Evolutionary conservation across 2,329 filamentous ascomycete genomes (phyloP).

Genomic region (Fusarium sp.): DNA sequence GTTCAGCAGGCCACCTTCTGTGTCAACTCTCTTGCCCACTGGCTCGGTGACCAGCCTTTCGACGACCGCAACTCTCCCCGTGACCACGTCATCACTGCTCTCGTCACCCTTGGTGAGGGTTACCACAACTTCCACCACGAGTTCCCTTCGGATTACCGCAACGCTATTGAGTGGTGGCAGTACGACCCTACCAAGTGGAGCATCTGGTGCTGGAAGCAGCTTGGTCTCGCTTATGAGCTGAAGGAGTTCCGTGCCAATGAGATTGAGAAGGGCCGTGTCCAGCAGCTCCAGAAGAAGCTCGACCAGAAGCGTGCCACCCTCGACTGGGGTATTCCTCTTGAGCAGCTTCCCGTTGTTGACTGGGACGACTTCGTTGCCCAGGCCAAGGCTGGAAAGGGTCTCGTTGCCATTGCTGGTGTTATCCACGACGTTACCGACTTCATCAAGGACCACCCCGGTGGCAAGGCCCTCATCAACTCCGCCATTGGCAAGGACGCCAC

Average conservation of each 20-base stretch:
- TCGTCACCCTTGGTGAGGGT: conserved; percentile 87
- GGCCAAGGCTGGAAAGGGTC: conserved; percentile 78
- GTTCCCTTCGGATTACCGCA: conserved; percentile 93
- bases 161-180: conserved; percentile 90
- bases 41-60: conserved; percentile 92
- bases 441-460: conserved; percentile 91
- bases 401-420: conserved; percentile 83
- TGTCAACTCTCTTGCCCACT: conserved; percentile 91
- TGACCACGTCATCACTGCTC: conserved; percentile 86
- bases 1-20: conserved; percentile 94
- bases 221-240: conserved; percentile 85
- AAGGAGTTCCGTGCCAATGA: conserved; percentile 94
- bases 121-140: conserved; percentile 98
- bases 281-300: conserved; percentile 92
- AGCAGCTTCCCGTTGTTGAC: conserved; percentile 85
- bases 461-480: conserved; percentile 85
- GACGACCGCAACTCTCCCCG: conserved; percentile 92
- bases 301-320: conserved; percentile 85
- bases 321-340: conserved; percentile 87
- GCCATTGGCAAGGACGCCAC: conserved; percentile 90
- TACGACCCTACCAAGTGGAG: conserved; percentile 93
- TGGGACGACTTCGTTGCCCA: conserved; percentile 89
- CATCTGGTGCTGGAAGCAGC: conserved; percentile 86
- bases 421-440: conserved; percentile 88
- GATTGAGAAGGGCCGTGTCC: conserved; percentile 90